Evolutionary conservation across 345 rosid species (phyloP), one percentile per base, ranked within the genome.

Genomic region (Garcia nutans): DNA sequence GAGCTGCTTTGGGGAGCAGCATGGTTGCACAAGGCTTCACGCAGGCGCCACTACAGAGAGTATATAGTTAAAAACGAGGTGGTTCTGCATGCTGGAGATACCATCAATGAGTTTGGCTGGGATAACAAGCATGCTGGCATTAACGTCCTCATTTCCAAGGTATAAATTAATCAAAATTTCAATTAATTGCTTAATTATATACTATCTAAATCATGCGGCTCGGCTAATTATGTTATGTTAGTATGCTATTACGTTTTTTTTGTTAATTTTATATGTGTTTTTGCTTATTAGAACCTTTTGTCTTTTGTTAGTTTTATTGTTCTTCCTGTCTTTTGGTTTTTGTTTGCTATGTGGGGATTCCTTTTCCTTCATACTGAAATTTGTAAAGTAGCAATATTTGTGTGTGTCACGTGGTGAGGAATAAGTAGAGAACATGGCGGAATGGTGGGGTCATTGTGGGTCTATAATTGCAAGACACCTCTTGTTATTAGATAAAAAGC

Each of bases 81-180:
- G 31, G 77, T 77, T 9, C 58, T 81, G 73, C 81, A 81, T 74
- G 84, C 84, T 20, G 84, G 84, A 74, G 84, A 81, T 81, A 77
- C 81, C 78, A 81, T 81, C 56, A 81, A 81, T 64, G 84, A 81
- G 76, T 81, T 81, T 49, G 84, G 84, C 23, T 81, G 84, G 84
- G 84, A 81, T 49, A 81, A 81, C 62, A 81, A 81, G 75, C 84
- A 81, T 74, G 84, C 84, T 57, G 84, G 84, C 41, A 81, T 81
- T 56, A 81, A 81, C 78, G 55, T 81, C 62, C 84, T 81, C 77
- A 63, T 81, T 77, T 81, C 84, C 67, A 81, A 81, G 84, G 84
- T 81, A 68, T 22, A 33, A 26, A 41, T 64, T 42, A 23, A 16
- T 17, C 33, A 70, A n/a, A n/a, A 7, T 3, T 23, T 23, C 6